These are phyloP conservation scores for Pichia exigua DNA, from an alignment of 805 yeast genomes.

Conservation along the genomic window DNA sequence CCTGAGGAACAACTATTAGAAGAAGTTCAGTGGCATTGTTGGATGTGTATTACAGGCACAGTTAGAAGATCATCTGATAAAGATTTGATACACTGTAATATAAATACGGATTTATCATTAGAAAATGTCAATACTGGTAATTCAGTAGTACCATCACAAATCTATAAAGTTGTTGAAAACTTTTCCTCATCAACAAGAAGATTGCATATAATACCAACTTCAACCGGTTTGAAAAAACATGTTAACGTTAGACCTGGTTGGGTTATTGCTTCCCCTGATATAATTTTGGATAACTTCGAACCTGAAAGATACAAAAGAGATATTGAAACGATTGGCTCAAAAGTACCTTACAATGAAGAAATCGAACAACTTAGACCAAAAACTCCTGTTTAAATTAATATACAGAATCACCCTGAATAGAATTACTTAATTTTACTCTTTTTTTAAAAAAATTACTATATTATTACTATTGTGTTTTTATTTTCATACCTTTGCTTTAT, in stretches of 20 bases:
- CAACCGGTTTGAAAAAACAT: slow-evolving; percentile 56
- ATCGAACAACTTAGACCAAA: slow-evolving; percentile 80
- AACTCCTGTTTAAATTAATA: slow-evolving; percentile 42
- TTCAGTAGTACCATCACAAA: slow-evolving; percentile 60
- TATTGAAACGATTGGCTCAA: slow-evolving; percentile 37
- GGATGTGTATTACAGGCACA: slow-evolving; percentile 97
- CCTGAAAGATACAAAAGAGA: slow-evolving; percentile 39
- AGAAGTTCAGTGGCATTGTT: slow-evolving; percentile 89
- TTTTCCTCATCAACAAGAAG: slow-evolving; percentile 77
- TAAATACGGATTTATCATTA: slow-evolving; percentile 80
- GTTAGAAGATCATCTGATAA: slow-evolving; percentile 79
- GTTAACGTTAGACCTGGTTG: slow-evolving; percentile 75
- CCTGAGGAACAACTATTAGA: slow-evolving; percentile 47
- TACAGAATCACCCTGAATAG: too few relatives aligned
- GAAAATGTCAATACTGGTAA: slow-evolving; percentile 40
- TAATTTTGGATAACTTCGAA: slow-evolving; percentile 61
- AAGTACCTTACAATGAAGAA: slow-evolving; percentile 61
- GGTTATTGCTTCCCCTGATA: slow-evolving; percentile 85
- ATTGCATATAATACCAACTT: slow-evolving; percentile 75
- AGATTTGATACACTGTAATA: slow-evolving; percentile 83
- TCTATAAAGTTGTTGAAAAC: slow-evolving; percentile 81
- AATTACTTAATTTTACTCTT: too few relatives aligned
- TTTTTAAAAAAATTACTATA: too few relatives aligned
- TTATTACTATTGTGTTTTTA: too few relatives aligned
- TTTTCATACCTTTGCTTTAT: not conserved